Evolutionary conservation across 305 asterid genomes (phyloP), one percentile per base, ranked within the genome.

Genomic region (Fraxinus floribunda): DNA sequence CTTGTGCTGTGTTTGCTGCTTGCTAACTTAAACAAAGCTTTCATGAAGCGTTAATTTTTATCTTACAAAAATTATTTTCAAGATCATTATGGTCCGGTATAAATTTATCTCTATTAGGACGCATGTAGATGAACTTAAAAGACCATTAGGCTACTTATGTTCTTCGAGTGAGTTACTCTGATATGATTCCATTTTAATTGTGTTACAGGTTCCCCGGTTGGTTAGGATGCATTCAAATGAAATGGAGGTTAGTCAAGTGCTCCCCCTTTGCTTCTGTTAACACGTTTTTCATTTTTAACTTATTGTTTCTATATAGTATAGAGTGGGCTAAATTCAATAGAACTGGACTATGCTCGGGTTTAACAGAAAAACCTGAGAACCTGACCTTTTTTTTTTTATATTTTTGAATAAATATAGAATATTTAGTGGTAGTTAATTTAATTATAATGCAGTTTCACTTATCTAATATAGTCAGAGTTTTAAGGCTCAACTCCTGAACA

Each of bases 141-240:
- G 70, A 66, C 36, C 24, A 44, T 36, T 60, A 3, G 13, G 76
- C 38, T 75, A 81, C 79, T 73, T 49, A 46, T 60, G 8, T 24
- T 29, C 74, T 24, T 4, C 6, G 9, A 66, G 35, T 11, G 34
- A 24, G 68, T n/a, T 78, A 36, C 57, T 78, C 24, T 46, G 66
- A 85, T 83, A 82, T 81, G 79, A 76, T 79, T 77, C 71, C 82
- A 41, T 70, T 81, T 73, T 29, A 49, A 77, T 66, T 87, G 73
- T 83, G 52, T 83, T 81, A 78, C 88, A 96, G 99, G 92, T 96
- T 84, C 98, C 99, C 80, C 98, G 98, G 46, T 82, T 96, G 93
- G 98, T 94, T 68, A 95, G 97, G 82, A 90, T 94, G 98, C 99
- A 96, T 91, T 91, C 99, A 78, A 91, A 94, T 89, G 98, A 94